A percentile compares a stretch with the other conserved stretches of the same genome.
phyloP scores from a whole-genome alignment of 2,329 filamentous ascomycete genomes.

The Penicillium olsonii region DNA sequence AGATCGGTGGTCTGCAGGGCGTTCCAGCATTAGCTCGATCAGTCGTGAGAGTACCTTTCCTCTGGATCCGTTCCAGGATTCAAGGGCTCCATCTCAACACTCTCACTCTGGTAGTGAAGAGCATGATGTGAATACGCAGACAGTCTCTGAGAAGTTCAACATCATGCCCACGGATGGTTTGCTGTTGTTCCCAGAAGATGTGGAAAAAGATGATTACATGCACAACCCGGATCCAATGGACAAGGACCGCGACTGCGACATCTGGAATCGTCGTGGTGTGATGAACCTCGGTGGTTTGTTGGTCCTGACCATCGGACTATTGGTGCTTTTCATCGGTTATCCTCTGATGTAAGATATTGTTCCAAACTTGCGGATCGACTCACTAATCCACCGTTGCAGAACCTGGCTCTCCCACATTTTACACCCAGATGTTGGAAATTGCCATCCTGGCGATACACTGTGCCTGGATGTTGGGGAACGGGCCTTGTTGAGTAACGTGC shows the following conservation, averaged over 20 bases:
- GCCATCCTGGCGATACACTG: slow-evolving; percentile 42
- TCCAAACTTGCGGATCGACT: background rate
- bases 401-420: slow-evolving; percentile 57
- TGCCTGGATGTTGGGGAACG: slow-evolving; percentile 55
- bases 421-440: slow-evolving; percentile 26
- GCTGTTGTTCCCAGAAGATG: slow-evolving; percentile 69
- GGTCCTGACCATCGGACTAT: slow-evolving; percentile 61
- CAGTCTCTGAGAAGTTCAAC: slow-evolving; percentile 72
- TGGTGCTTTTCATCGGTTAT: slow-evolving; percentile 69
- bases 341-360: slow-evolving; percentile 63
- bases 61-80: slow-evolving; percentile 62
- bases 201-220: slow-evolving; percentile 72
- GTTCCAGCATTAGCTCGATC: slow-evolving; percentile 65
- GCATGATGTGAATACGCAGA: slow-evolving; percentile 68
- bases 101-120: slow-evolving; percentile 68
- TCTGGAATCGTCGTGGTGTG: slow-evolving; percentile 65
- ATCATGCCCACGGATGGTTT: slow-evolving; percentile 68
- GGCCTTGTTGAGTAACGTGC: slow-evolving; percentile 61
- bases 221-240: slow-evolving; percentile 71
- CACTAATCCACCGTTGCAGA: slow-evolving; percentile 40
- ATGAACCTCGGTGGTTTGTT: slow-evolving; percentile 65
- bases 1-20: slow-evolving; percentile 57
- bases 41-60: slow-evolving; percentile 41
- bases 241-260: slow-evolving; percentile 61
- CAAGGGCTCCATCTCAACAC: slow-evolving; percentile 60